These are phyloP conservation scores for Penicillium palitans DNA, from an alignment of 2,329 filamentous ascomycete species.

Conservation along the genomic window DNA sequence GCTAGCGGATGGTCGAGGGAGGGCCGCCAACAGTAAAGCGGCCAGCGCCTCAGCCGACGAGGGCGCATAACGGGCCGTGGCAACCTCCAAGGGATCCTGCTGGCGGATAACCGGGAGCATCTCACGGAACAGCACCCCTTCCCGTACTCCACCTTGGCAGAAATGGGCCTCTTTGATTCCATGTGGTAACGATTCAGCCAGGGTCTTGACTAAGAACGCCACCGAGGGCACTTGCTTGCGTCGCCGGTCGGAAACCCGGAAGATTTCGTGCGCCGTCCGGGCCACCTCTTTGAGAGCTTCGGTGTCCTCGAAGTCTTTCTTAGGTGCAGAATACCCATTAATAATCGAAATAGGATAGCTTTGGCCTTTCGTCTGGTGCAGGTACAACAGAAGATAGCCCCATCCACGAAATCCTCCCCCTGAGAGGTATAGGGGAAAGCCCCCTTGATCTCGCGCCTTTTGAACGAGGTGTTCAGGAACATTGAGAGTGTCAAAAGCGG, in stretches of 20 bases:
- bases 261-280: conserved; percentile 45
- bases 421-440: conserved; percentile 75
- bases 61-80: conserved; percentile 54
- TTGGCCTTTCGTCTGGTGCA: conserved; percentile 59
- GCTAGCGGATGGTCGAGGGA: conserved; percentile 40
- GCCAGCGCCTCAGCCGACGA: conserved; percentile 50
- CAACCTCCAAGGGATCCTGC: conserved; percentile 65
- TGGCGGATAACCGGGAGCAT: conserved; percentile 61
- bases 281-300: conserved; percentile 29
- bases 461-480: conserved; percentile 57
- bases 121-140: conserved; percentile 71
- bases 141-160: conserved; percentile 80
- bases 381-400: conserved; percentile 80
- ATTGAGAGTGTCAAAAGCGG: conserved; percentile 59
- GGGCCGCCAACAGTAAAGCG: conserved; percentile 49
- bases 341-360: conserved; percentile 81
- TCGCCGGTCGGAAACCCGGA: conserved; percentile 75
- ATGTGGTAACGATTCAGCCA: conserved; percentile 64
- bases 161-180: conserved; percentile 73
- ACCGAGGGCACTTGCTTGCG: conserved; percentile 81
- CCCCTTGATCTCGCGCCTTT: conserved; percentile 46
- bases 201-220: conserved; percentile 70
- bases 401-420: conserved; percentile 88
- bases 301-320: conserved; percentile 34
- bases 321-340: conserved; percentile 68